phyloP scores from a whole-genome alignment of 805 yeast species.

The Candida sanyiensis region DNA sequence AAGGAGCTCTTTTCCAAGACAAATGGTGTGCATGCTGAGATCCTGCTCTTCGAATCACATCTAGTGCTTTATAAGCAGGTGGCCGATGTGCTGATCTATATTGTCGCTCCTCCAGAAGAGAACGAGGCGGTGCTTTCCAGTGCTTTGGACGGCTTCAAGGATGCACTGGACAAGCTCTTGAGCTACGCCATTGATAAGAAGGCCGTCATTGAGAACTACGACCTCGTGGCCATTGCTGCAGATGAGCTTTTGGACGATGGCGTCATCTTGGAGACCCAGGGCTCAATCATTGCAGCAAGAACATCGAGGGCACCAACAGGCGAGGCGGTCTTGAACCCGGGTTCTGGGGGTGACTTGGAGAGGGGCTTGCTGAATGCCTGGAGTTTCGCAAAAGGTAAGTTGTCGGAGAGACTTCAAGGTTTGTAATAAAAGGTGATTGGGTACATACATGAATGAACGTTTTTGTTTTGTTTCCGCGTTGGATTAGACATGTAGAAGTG shows the following conservation, averaged over 20 bases:
- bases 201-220: slow-evolving; percentile 76
- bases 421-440: slow-evolving; percentile 19
- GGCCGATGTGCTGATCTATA: slow-evolving; percentile 65
- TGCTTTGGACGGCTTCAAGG: slow-evolving; percentile 70
- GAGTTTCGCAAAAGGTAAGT: slow-evolving; percentile 77
- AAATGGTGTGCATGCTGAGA: slow-evolving; percentile 74
- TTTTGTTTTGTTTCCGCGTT: no score
- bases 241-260: slow-evolving; percentile 96
- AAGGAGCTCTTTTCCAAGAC: slow-evolving; percentile 64
- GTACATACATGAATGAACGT: neutral
- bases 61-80: slow-evolving; percentile 82
- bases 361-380: slow-evolving; percentile 79
- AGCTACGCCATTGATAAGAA: slow-evolving; percentile 67
- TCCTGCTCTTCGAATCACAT: slow-evolving; percentile 71
- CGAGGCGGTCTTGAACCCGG: slow-evolving; percentile 53
- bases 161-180: slow-evolving; percentile 73
- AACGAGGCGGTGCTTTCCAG: slow-evolving; percentile 78
- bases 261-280: slow-evolving; percentile 83
- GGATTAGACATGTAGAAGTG: no score
- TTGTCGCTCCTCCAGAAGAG: slow-evolving; percentile 74
- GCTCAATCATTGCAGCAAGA: slow-evolving; percentile 79
- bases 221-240: slow-evolving; percentile 75
- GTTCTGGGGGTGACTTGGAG: slow-evolving; percentile 64
- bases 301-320: slow-evolving; percentile 81
- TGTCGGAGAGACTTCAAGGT: slow-evolving; percentile 45